Evolutionary conservation across 768 basidiomycete genomes (phyloP), one percentile per base, ranked within the genome.

Genomic region (Tephrocybe sp.): DNA sequence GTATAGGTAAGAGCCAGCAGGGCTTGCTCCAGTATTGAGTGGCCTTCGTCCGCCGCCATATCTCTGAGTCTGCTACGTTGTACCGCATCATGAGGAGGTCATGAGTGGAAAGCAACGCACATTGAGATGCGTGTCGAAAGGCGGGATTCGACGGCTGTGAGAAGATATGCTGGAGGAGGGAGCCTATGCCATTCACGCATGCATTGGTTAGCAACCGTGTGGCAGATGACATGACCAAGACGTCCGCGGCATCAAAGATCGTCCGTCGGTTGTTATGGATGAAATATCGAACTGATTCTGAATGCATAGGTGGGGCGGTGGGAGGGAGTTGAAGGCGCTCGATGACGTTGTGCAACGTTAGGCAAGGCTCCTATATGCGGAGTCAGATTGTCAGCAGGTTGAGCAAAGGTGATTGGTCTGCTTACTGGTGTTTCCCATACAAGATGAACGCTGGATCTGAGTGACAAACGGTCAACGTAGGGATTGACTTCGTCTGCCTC

Each of bases 1-100:
- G 69, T 9, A 74, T 68, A 0, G 71, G 73, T 6, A 75, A 37
- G 8, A 73, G 65, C 72, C 73, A 75, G 0, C 60, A 3, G 8
- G 56, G 39, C 38, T 63, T 66, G 1, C 16, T 25, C 69, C 69
- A 73, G 45, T 63, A 74, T 8, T 44, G 22, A 0, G 55, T 56
- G 1, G 22, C 41, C 1, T 25, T 19, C 1, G 53, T 47, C 1
- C 36, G 18, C 3, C 48, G 42, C 66, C 69, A 71, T 0, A 71
- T 12, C 0, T 53, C 50, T 0, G 24, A 15, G 33, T 63, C 60
- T 3, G 47, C 13, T 2, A 40, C 50, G 11, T 58, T 57, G 55
- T 60, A 59, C 1, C 49, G 56, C 3, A 59, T 40, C 5, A 54
- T 45, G 33, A 8, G 16, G 11, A 25, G n/a, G 36, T 52, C 40